A percentile compares a stretch with the other conserved stretches of the same genome.
Evolutionary conservation across 2,329 filamentous ascomycete species (phyloP).

Genomic region (Alternaria solani): DNA sequence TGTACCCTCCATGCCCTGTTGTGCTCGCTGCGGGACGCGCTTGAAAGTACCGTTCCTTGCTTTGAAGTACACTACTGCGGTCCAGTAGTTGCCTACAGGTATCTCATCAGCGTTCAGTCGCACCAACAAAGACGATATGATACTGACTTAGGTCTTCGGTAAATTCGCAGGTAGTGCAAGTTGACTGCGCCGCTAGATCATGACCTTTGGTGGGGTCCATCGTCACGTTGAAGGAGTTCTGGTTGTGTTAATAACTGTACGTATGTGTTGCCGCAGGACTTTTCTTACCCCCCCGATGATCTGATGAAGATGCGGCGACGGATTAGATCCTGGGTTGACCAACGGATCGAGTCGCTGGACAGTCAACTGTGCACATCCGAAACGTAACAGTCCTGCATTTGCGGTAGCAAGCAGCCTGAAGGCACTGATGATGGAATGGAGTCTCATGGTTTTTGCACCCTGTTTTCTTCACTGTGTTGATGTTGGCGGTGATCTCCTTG

Average conservation of each 20-base stretch:
- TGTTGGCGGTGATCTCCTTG: not conserved
- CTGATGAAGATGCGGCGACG: slow-evolving; percentile 52
- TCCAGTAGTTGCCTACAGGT: slow-evolving; percentile 44
- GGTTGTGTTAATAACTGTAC: not conserved
- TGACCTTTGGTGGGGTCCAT: slow-evolving; percentile 47
- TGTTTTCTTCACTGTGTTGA: not conserved
- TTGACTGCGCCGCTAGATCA: slow-evolving; percentile 42
- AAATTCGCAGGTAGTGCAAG: slow-evolving; percentile 56
- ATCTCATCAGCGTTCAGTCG: not conserved
- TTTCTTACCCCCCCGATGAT: slow-evolving; percentile 51
- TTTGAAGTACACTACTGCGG: slow-evolving; percentile 41
- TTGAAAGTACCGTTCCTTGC: slow-evolving; percentile 50
- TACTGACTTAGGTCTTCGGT: slow-evolving; percentile 47
- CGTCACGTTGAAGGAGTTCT: slow-evolving; percentile 58
- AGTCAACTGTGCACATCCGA: slow-evolving; percentile 37
- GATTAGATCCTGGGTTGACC: slow-evolving; percentile 49
- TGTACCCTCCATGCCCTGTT: slow-evolving; percentile 55
- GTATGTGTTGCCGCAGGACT: not conserved
- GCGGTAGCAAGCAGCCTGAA: slow-evolving; percentile 30
- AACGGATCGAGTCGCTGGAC: slow-evolving; percentile 39
- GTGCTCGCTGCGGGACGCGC: slow-evolving; percentile 53
- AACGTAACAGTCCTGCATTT: slow-evolving; percentile 36
- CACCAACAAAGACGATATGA: not conserved
- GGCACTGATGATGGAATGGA: slow-evolving; percentile 21
- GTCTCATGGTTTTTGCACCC: slow-evolving; percentile 25